Conservation (phyloP, 345 rosid species). For the Heritiera fomes region DNA sequence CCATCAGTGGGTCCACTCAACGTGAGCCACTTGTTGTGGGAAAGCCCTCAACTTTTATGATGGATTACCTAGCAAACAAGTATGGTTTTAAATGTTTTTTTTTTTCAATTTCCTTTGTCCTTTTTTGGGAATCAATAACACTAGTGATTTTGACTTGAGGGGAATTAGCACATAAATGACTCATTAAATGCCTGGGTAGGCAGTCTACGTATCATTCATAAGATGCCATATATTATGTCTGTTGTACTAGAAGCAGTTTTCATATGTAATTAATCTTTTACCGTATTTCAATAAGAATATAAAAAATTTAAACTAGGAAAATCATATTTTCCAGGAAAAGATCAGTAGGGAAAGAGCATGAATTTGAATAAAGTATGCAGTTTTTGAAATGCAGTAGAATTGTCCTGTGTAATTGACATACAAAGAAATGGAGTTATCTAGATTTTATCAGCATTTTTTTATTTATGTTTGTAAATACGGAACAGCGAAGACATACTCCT, state of each 20-base stretch:
- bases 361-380: not conserved
- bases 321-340: not conserved
- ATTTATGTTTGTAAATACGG: not conserved
- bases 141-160: not conserved
- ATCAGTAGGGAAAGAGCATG: not conserved
- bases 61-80: slow-evolving; percentile 92
- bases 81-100: slow-evolving; percentile 29
- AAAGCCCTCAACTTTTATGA: slow-evolving; percentile 97
- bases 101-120: not conserved
- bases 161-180: not conserved
- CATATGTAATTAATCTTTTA: not conserved
- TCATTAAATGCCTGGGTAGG: not conserved
- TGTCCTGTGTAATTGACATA: not conserved
- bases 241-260: not conserved
- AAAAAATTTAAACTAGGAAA: not conserved
- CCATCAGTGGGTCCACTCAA: slow-evolving; percentile 73
- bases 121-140: not conserved
- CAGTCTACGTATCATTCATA: not conserved
- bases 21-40: slow-evolving; percentile 91
- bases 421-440: not conserved
- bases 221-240: not conserved
- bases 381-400: not conserved
- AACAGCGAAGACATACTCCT: not conserved
- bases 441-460: not conserved
- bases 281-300: not conserved